Evolutionary conservation across 176 grass and related monocot genomes (phyloP), one percentile per base, ranked within the genome.

Genomic region (Cenchrus fungigraminus): DNA sequence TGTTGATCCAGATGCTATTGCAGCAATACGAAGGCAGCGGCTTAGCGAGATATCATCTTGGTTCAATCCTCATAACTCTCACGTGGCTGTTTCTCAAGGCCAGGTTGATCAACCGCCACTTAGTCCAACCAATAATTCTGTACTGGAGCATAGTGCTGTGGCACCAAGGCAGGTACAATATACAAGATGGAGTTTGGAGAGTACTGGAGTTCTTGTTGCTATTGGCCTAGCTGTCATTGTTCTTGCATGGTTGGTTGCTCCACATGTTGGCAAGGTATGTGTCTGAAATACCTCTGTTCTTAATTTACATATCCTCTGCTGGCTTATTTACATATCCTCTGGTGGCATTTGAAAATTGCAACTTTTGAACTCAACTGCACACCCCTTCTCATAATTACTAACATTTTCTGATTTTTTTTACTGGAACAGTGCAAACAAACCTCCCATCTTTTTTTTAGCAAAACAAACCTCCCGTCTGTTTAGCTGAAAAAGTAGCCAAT

Each of bases 221-320:
- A 74, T 82, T 45, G 88, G 93, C 61, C 81, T 98, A 40, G 82
- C 89, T 86, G 68, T 72, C 47, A 63, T 93, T 70, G 84, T 89
- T 74, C 83, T 98, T 79, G 84, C 90, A 56, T 98, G 93, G 93
- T 88, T 95, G 53, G 83, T 94, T 85, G 89, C 93, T 84, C 88
- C 96, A 81, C 93, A 86, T 80, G 79, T 98, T 89, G 87, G 87
- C 29, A 98, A 98, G 91, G 95, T 98, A 84, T 87, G 71, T 81
- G 28, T 10, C 37, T 56, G 46, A 46, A 78, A 19, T 31, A 12
- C 1, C 29, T 78, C 13, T 46, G 19, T 79, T 89, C 44, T 55
- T 74, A 29, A 25, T 25, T 25, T 25, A 25, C 22, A 25, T 25
- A 25, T 25, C 22, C 22, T 25, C 22, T 25, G 22, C 22, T 25